phyloP scores from a whole-genome alignment of 148 eudicot species.

The Limonium bicolor region DNA sequence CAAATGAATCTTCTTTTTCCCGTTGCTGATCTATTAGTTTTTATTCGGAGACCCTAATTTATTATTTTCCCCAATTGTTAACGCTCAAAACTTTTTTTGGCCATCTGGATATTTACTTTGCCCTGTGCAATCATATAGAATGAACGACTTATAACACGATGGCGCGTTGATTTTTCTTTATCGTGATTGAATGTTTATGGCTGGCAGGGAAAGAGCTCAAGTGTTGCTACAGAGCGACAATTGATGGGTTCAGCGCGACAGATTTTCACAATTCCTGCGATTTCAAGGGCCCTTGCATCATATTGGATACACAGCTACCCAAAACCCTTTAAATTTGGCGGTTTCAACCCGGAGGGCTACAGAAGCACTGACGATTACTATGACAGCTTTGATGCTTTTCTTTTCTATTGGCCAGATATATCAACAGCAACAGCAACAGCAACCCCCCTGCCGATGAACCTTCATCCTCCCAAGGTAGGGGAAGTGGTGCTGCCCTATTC shows the following conservation, averaged over 20 bases:
- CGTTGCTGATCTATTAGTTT: too few species aligned
- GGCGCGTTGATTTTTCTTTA: background rate
- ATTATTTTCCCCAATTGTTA: too few species aligned
- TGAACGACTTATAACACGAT: background rate
- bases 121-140: background rate
- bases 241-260: conserved; percentile 74
- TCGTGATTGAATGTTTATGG: background rate
- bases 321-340: conserved; percentile 68
- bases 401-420: conserved; percentile 78
- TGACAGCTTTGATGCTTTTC: conserved; percentile 72
- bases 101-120: too few species aligned
- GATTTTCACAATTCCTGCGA: conserved; percentile 71
- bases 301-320: conserved; percentile 63
- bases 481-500: conserved; percentile 78
- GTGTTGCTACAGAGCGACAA: conserved; percentile 84
- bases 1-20: too few species aligned
- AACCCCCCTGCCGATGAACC: conserved; percentile 13
- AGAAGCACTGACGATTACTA: conserved; percentile 90
- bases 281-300: conserved; percentile 92
- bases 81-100: too few species aligned
- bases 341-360: conserved; percentile 91
- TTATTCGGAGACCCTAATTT: too few species aligned
- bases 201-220: conserved; percentile 63
- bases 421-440: conserved; percentile 19
- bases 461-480: conserved; percentile 85